Evolutionary conservation across 345 rosid genomes (phyloP).

Genomic region (Citrus inodora): DNA sequence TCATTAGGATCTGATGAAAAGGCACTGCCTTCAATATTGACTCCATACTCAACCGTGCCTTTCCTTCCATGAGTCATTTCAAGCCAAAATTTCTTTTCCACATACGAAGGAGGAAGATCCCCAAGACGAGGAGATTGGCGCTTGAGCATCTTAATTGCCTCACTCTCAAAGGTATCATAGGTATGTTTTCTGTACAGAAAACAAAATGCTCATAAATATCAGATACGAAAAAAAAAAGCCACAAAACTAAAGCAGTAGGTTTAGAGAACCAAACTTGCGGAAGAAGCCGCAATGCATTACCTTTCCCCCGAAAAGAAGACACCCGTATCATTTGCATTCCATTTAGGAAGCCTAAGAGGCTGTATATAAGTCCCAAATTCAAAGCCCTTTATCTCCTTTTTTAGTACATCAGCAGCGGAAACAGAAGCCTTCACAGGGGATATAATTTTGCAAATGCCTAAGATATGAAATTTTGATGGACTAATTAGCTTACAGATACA

Average conservation of each 20-base stretch:
- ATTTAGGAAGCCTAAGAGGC: constrained; percentile 56
- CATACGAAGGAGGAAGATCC: constrained; percentile 36
- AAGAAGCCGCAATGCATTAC: constrained; percentile 19
- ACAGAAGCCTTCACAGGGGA: constrained; percentile 54
- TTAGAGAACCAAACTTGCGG: background rate
- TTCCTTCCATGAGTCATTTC: constrained; percentile 50
- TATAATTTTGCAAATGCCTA: constrained; percentile 68
- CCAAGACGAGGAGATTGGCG: constrained; percentile 40
- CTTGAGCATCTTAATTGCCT: constrained; percentile 47
- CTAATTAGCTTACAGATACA: no score
- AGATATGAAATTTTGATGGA: background rate
- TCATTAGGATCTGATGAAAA: constrained; percentile 53
- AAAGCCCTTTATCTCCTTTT: constrained; percentile 46
- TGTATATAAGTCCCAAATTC: constrained; percentile 55
- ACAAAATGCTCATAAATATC: background rate
- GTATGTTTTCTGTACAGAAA: constrained; percentile 43
- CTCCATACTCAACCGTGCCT: constrained; percentile 60
- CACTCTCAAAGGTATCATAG: constrained; percentile 47
- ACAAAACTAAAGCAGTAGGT: background rate
- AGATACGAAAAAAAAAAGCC: background rate
- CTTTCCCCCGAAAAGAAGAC: constrained; percentile 46
- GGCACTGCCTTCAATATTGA: constrained; percentile 66
- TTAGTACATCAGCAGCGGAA: constrained; percentile 56
- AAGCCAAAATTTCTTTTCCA: constrained; percentile 66
- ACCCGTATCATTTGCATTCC: constrained; percentile 50